Percentiles rank a stretch among this genome's conserved stretches.
These are phyloP conservation scores for Coniochaeta prunicola DNA, from an alignment of 2,329 filamentous ascomycete species.

Conservation along the genomic window DNA sequence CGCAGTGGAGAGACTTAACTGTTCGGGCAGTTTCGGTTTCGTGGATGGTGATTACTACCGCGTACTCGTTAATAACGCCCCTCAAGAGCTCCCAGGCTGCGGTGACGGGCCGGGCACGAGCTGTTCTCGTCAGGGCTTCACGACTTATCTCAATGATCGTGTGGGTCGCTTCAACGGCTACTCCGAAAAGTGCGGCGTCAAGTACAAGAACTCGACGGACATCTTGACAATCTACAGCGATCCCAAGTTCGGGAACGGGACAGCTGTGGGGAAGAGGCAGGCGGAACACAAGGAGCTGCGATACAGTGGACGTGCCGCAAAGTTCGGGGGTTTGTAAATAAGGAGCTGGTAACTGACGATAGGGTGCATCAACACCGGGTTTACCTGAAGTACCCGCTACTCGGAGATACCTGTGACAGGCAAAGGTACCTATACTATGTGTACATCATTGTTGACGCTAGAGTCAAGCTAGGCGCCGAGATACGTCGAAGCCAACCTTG, in stretches of 20 bases:
- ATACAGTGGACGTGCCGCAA: background rate
- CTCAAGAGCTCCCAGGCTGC: constrained; percentile 33
- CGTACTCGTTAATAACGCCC: constrained; percentile 35
- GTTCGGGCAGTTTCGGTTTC: constrained; percentile 47
- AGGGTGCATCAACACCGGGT: no score
- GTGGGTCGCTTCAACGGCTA: constrained; percentile 30
- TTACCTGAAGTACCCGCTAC: no score
- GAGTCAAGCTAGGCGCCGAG: no score
- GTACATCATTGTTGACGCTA: no score
- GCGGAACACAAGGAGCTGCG: background rate
- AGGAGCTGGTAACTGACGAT: background rate
- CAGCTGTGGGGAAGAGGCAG: constrained; percentile 15
- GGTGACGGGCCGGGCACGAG: constrained; percentile 34
- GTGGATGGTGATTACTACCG: constrained; percentile 42
- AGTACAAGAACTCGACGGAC: constrained; percentile 27
- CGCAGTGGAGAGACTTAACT: constrained; percentile 58
- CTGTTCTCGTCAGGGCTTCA: constrained; percentile 31
- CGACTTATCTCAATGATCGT: constrained; percentile 29
- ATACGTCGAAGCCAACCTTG: no score
- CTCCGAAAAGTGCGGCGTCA: constrained; percentile 28
- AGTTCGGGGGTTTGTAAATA: background rate
- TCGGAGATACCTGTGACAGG: no score
- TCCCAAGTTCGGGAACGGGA: constrained; percentile 17
- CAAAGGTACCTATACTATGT: no score
- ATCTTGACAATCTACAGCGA: constrained; percentile 24